Conservation (phyloP, 441 rosid genomes). For the Pelargonium exstipulatum region DNA sequence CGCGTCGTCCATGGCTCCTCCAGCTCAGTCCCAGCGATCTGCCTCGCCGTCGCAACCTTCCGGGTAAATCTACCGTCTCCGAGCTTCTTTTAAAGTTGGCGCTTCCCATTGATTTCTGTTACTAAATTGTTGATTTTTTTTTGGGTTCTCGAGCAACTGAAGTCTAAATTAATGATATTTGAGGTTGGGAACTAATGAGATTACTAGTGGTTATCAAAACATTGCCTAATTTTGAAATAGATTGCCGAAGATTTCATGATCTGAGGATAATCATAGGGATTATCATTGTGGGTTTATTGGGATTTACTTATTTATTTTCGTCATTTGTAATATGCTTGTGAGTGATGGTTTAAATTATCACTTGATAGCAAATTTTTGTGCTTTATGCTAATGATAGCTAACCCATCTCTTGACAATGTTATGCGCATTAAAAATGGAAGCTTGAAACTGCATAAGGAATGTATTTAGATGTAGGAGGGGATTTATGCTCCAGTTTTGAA, state of each 20-base stretch:
- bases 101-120: neutral
- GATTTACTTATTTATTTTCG: neutral
- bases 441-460: neutral
- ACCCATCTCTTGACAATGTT: neutral
- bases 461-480: neutral
- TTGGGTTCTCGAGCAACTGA: neutral
- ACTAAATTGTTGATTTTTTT: neutral
- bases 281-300: neutral
- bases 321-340: neutral
- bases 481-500: neutral
- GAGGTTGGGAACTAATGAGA: neutral
- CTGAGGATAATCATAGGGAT: neutral
- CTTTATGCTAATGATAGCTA: neutral
- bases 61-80: conserved; percentile 45
- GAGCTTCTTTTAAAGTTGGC: neutral
- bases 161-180: neutral
- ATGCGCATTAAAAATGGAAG: neutral
- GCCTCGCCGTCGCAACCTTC: conserved; percentile 93
- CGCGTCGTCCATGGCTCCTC: conserved; percentile 65
- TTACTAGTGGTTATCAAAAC: neutral
- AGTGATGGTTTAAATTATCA: neutral
- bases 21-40: conserved; percentile 60
- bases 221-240: neutral
- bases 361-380: neutral
- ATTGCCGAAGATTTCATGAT: neutral